Percentiles rank a stretch among this genome's conserved stretches.
Evolutionary conservation across 108 stramenopile genomes (phyloP).

Genomic region (Cyclostephanos invisitatus): DNA sequence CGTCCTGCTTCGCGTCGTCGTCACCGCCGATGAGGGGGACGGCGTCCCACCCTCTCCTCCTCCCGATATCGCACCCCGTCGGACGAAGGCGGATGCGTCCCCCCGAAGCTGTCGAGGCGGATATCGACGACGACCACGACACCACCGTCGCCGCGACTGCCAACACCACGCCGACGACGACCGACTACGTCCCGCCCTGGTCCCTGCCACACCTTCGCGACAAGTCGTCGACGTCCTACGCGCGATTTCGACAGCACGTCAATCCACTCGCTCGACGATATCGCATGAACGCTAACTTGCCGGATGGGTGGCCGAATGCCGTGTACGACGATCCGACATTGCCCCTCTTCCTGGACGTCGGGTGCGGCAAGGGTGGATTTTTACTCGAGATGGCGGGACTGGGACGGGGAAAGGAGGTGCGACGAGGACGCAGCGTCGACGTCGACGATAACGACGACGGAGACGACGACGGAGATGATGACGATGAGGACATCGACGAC

Average conservation of each 20-base stretch:
- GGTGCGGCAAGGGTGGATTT: conserved; percentile 88
- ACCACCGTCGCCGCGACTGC: background rate
- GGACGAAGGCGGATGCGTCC: background rate
- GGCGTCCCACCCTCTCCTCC: conserved; percentile 9
- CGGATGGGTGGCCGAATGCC: conserved; percentile 67
- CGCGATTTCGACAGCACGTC: conserved; percentile 86
- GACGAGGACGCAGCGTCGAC: background rate
- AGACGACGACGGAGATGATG: background rate
- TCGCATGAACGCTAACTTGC: conserved; percentile 62
- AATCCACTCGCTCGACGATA: conserved; percentile 80
- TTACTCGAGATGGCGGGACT: conserved; percentile 65
- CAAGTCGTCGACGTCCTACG: conserved; percentile 34
- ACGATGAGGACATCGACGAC: too few relatives aligned
- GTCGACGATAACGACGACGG: conserved; percentile 1
- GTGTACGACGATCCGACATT: conserved; percentile 56
- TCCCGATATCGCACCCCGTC: conserved; percentile 34
- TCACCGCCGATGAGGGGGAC: background rate
- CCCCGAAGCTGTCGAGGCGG: background rate
- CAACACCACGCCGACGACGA: background rate
- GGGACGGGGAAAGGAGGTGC: background rate
- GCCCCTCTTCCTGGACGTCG: conserved; percentile 86
- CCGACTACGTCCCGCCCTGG: conserved; percentile 42
- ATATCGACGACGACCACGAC: background rate
- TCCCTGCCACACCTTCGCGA: conserved; percentile 12
- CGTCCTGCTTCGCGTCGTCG: background rate